Evolutionary conservation across 345 rosid genomes (phyloP).

Genomic region (Acer campestre): DNA sequence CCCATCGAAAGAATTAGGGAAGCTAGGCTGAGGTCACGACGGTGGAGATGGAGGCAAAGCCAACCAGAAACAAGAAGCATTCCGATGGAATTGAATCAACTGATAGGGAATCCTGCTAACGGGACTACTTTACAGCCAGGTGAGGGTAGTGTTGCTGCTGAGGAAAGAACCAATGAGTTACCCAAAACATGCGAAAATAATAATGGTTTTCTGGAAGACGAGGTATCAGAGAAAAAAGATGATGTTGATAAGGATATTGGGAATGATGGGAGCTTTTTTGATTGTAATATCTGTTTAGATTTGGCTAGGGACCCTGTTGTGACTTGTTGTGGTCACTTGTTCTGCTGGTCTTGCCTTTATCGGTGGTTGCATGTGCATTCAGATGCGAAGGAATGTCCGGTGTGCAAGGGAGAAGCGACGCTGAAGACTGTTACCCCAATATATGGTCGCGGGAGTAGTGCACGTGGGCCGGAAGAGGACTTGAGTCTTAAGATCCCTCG

Average conservation of each 20-base stretch:
- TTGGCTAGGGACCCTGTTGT: constrained; percentile 85
- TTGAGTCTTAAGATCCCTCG: constrained; percentile 64
- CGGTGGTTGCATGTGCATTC: constrained; percentile 72
- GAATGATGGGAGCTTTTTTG: constrained; percentile 73
- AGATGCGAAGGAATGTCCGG: constrained; percentile 91
- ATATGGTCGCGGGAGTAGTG: constrained; percentile 73
- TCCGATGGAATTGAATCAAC: constrained; percentile 61
- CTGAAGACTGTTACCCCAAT: constrained; percentile 77
- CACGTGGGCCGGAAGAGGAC: constrained; percentile 60
- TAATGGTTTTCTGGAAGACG: constrained; percentile 57
- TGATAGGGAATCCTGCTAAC: constrained; percentile 51
- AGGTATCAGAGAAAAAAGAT: constrained; percentile 49
- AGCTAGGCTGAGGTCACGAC: constrained; percentile 55
- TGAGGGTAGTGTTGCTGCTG: constrained; percentile 80
- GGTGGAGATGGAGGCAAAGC: constrained; percentile 50
- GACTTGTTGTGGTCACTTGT: constrained; percentile 92
- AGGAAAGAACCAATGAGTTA: constrained; percentile 61
- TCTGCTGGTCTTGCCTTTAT: constrained; percentile 93
- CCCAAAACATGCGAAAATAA: constrained; percentile 74
- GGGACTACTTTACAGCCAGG: constrained; percentile 68
- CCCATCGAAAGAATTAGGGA: constrained; percentile 56
- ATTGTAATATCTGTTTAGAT: constrained; percentile 86
- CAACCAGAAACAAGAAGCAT: constrained; percentile 48
- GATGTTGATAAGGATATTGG: constrained; percentile 58
- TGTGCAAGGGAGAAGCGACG: constrained; percentile 95